These are phyloP conservation scores for Talaromyces rugulosus DNA, from an alignment of 2,329 filamentous ascomycete species.

Conservation along the genomic window DNA sequence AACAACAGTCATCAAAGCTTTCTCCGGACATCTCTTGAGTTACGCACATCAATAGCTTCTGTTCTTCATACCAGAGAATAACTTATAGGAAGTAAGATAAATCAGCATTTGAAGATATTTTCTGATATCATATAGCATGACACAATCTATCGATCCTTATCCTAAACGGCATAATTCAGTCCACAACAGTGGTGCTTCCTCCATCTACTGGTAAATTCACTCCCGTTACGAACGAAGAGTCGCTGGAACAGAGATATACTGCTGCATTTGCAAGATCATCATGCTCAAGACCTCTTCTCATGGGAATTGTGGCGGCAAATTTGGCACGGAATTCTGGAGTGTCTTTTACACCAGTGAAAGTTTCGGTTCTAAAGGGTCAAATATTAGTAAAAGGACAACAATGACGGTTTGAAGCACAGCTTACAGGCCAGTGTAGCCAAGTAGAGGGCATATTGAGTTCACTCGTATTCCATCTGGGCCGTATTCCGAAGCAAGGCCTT, in stretches of 20 bases:
- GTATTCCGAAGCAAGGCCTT: slow-evolving; percentile 23
- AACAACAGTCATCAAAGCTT: slow-evolving; percentile 43
- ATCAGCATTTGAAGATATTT: neutral
- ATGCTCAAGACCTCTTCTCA: slow-evolving; percentile 40
- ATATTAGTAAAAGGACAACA: neutral
- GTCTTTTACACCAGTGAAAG: slow-evolving; percentile 49
- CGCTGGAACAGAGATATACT: slow-evolving; percentile 66
- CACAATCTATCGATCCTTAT: neutral
- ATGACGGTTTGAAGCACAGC: slow-evolving; percentile 43
- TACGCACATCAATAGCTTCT: neutral
- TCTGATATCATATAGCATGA: neutral
- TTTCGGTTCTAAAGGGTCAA: slow-evolving; percentile 49
- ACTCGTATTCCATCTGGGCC: slow-evolving; percentile 20
- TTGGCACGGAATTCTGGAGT: slow-evolving; percentile 42
- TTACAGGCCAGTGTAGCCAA: slow-evolving; percentile 21
- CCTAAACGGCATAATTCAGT: neutral
- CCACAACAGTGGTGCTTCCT: neutral
- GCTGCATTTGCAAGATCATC: slow-evolving; percentile 68
- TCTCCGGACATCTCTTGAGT: slow-evolving; percentile 21
- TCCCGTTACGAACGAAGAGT: slow-evolving; percentile 68
- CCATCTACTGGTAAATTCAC: slow-evolving; percentile 51
- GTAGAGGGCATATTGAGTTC: slow-evolving; percentile 22
- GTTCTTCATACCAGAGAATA: neutral
- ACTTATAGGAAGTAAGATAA: neutral
- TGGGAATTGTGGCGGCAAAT: slow-evolving; percentile 41